Evolutionary conservation across 106 monocot species (phyloP).

Genomic region (Acanthochlamys bracteata): DNA sequence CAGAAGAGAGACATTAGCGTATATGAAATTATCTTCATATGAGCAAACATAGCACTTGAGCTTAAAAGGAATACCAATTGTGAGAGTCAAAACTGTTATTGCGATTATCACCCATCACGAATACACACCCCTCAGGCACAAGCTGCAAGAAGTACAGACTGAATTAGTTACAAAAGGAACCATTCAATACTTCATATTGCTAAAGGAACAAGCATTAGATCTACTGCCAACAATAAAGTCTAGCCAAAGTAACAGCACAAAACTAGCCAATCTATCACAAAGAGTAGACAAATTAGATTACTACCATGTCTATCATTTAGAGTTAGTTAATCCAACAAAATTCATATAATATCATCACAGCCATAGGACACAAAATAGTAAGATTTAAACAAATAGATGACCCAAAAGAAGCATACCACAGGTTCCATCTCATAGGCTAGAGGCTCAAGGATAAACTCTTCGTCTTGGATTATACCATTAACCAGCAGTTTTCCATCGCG

Average conservation of each 20-base stretch:
- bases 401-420: constrained; percentile 34
- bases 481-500: constrained; percentile 70
- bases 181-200: not conserved
- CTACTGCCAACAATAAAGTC: not conserved
- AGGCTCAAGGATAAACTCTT: constrained; percentile 83
- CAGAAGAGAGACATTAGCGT: not conserved
- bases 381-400: not conserved
- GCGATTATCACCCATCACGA: constrained; percentile 90
- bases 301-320: too few species aligned
- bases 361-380: not conserved
- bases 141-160: constrained; percentile 34
- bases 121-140: constrained; percentile 84
- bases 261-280: too few species aligned
- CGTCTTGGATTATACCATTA: constrained; percentile 73
- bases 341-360: not conserved
- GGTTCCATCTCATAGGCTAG: constrained; percentile 68
- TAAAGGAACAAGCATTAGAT: not conserved
- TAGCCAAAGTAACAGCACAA: too few species aligned
- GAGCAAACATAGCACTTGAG: not conserved
- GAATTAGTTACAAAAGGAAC: not conserved
- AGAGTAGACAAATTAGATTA: too few species aligned
- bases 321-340: too few species aligned
- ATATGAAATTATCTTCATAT: not conserved
- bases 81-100: constrained; percentile 98
- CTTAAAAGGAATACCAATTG: constrained; percentile 46